Percentiles rank a stretch among this genome's conserved stretches.
Conservation (phyloP, 768 basidiomycete species). For the Amanita fuliginea region DNA sequence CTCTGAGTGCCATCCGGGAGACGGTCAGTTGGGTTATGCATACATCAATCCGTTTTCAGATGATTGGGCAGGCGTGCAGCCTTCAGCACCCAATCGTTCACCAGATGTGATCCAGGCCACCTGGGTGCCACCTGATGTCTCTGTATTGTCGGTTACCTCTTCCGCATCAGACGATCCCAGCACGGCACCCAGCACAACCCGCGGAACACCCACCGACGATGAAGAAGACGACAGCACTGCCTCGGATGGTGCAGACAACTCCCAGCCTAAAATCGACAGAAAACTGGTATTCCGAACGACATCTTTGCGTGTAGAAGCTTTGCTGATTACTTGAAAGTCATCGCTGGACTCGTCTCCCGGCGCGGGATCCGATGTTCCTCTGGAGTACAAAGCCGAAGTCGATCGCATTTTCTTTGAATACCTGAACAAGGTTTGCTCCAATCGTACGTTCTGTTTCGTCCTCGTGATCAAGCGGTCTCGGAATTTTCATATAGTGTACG, state of each 20-base stretch:
- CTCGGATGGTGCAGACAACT: conserved; percentile 30
- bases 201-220: conserved; percentile 34
- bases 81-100: neutral
- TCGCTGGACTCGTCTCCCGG: conserved; percentile 18
- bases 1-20: conserved; percentile 37
- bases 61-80: conserved; percentile 8
- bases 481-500: conserved; percentile 54
- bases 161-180: conserved; percentile 18
- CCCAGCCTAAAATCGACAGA: conserved; percentile 11
- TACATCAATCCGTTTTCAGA: conserved; percentile 20
- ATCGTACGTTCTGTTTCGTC: conserved; percentile 45
- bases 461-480: conserved; percentile 10
- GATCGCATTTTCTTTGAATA: conserved; percentile 90
- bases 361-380: conserved; percentile 48
- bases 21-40: conserved; percentile 25
- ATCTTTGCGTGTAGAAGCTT: neutral
- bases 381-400: conserved; percentile 72
- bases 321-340: neutral
- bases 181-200: conserved; percentile 19
- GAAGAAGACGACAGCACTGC: conserved; percentile 40
- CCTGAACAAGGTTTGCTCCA: conserved; percentile 79
- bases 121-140: conserved; percentile 9
- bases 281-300: conserved; percentile 1
- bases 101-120: neutral
- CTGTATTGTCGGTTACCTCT: conserved; percentile 15